Percentiles rank a stretch among this genome's conserved stretches.
phyloP scores from a whole-genome alignment of 768 basidiomycete species.

The Thelephora aurantiotincta region DNA sequence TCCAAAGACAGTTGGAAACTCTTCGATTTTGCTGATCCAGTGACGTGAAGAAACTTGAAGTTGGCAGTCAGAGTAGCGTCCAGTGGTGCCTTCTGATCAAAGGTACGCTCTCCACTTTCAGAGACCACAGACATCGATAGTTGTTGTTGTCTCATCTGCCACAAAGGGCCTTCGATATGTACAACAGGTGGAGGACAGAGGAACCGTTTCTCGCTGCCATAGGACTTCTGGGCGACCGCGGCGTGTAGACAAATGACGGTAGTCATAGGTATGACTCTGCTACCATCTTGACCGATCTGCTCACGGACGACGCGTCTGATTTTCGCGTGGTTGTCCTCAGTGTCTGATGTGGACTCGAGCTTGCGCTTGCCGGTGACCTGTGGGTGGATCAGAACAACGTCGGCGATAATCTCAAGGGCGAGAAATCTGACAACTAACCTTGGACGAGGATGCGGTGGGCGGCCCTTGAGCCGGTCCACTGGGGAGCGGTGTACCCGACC shows the following conservation, averaged over 20 bases:
- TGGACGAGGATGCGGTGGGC: not conserved
- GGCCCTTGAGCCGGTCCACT: too few species aligned
- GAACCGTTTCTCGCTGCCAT: constrained; percentile 90
- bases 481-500: too few species aligned
- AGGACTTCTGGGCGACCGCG: constrained; percentile 91
- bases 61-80: constrained; percentile 77
- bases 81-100: constrained; percentile 72
- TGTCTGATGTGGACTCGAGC: constrained; percentile 40
- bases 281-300: constrained; percentile 62
- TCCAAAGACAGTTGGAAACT: constrained; percentile 79
- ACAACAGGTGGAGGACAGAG: constrained; percentile 90
- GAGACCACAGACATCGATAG: constrained; percentile 79
- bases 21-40: constrained; percentile 79
- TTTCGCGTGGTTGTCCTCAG: constrained; percentile 57
- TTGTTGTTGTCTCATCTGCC: constrained; percentile 71
- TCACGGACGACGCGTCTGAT: constrained; percentile 77
- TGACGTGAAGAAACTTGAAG: constrained; percentile 88
- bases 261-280: constrained; percentile 76
- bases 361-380: constrained; percentile 45
- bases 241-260: constrained; percentile 85
- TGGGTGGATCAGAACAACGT: constrained; percentile 7
- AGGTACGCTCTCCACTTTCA: constrained; percentile 70
- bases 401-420: constrained; percentile 2
- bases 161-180: constrained; percentile 79
- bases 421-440: not conserved